phyloP scores from a whole-genome alignment of 495 filamentous ascomycete species.

The Xylaria bambusicola region DNA sequence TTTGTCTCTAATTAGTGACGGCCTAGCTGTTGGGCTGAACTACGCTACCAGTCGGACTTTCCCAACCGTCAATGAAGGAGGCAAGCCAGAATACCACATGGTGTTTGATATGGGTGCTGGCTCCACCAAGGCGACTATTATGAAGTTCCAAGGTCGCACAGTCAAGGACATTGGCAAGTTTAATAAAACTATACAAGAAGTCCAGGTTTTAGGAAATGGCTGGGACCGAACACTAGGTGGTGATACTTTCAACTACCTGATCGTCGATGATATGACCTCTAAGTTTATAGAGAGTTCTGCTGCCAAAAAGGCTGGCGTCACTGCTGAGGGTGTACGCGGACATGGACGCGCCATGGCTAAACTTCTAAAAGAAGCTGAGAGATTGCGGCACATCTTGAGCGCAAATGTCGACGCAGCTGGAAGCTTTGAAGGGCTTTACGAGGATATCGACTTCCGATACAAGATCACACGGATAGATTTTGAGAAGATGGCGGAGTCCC shows the following conservation, averaged over 20 bases:
- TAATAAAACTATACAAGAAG: slow-evolving; percentile 96
- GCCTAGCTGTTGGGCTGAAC: slow-evolving; percentile 88
- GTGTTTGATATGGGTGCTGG: slow-evolving; percentile 98
- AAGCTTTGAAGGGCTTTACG: slow-evolving; percentile 84
- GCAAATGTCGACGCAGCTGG: slow-evolving; percentile 82
- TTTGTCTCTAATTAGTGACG: slow-evolving; percentile 83
- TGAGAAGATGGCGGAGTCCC: slow-evolving; percentile 73
- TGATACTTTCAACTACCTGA: slow-evolving; percentile 82
- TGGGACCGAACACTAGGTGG: slow-evolving; percentile 92
- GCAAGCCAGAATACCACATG: slow-evolving; percentile 88
- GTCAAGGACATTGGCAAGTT: slow-evolving; percentile 91
- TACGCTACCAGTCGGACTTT: slow-evolving; percentile 92
- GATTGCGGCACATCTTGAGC: slow-evolving; percentile 84
- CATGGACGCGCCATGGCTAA: slow-evolving; percentile 87
- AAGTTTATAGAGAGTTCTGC: slow-evolving; percentile 72
- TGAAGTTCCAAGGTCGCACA: slow-evolving; percentile 83
- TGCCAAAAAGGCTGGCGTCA: slow-evolving; percentile 66
- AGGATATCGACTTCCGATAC: slow-evolving; percentile 91
- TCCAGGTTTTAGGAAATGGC: slow-evolving; percentile 78
- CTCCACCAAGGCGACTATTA: slow-evolving; percentile 90
- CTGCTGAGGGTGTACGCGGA: slow-evolving; percentile 58
- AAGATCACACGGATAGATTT: slow-evolving; percentile 82
- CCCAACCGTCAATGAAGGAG: slow-evolving; percentile 77
- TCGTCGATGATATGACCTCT: slow-evolving; percentile 83
- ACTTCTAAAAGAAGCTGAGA: slow-evolving; percentile 88